These are phyloP conservation scores for Cerrena zonata DNA, from an alignment of 1,284 basidiomycete genomes.

Conservation along the genomic window DNA sequence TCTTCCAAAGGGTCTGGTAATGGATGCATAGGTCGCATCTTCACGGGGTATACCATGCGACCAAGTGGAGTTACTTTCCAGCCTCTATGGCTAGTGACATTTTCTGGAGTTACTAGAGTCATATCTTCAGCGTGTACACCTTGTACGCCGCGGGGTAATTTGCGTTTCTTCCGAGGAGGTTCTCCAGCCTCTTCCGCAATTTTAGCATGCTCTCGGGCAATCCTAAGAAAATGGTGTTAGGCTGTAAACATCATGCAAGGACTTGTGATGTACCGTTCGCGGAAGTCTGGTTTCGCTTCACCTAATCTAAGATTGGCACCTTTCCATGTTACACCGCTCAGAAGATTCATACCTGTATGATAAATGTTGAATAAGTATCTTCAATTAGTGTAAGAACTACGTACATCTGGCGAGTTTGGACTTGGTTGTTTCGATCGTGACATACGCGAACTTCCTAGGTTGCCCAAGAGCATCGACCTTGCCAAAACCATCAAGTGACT, in stretches of 20 bases:
- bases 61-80: slow-evolving; percentile 67
- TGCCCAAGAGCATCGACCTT: slow-evolving; percentile 56
- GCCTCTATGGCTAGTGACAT: slow-evolving; percentile 42
- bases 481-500: slow-evolving; percentile 64
- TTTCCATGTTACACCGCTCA: slow-evolving; percentile 79
- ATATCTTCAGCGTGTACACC: slow-evolving; percentile 51
- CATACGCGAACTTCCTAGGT: slow-evolving; percentile 65
- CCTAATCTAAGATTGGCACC: slow-evolving; percentile 76
- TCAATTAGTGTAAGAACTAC: slow-evolving; percentile 20
- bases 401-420: slow-evolving; percentile 59
- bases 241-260: neutral
- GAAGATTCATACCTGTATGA: slow-evolving; percentile 57
- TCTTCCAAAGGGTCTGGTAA: slow-evolving; percentile 36
- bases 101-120: slow-evolving; percentile 54
- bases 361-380: slow-evolving; percentile 7
- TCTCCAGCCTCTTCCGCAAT: slow-evolving; percentile 19
- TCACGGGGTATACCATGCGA: slow-evolving; percentile 56
- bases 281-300: slow-evolving; percentile 69
- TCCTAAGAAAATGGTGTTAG: slow-evolving; percentile 24
- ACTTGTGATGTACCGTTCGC: slow-evolving; percentile 46
- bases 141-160: slow-evolving; percentile 31
- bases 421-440: slow-evolving; percentile 63
- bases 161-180: slow-evolving; percentile 30
- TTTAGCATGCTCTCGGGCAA: slow-evolving; percentile 26
- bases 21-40: slow-evolving; percentile 62